phyloP scores from a whole-genome alignment of 768 basidiomycete species.

The Phaffia australis region DNA sequence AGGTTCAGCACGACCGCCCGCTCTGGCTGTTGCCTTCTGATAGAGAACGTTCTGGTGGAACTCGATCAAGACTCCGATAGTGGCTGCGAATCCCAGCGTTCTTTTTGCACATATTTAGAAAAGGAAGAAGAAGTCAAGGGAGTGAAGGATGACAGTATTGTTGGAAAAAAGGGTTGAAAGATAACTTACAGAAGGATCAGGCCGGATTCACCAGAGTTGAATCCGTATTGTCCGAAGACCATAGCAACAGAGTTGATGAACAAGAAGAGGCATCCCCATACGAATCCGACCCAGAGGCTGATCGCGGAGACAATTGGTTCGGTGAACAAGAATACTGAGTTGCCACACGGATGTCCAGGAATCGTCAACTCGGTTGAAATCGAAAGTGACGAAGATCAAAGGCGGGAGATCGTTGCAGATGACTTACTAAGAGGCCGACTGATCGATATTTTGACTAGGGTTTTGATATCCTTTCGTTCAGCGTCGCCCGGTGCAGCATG shows the following conservation, averaged over 20 bases:
- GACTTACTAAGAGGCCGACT: conserved; percentile 33
- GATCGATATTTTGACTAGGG: conserved; percentile 31
- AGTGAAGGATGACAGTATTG: not conserved
- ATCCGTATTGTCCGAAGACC: conserved; percentile 23
- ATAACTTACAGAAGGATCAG: conserved; percentile 5
- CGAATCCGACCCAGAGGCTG: conserved; percentile 35
- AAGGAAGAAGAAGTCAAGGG: not conserved
- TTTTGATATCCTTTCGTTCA: conserved; percentile 29
- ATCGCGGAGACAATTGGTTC: conserved; percentile 36
- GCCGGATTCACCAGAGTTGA: not conserved
- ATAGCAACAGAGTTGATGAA: conserved; percentile 27
- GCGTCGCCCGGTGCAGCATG: conserved; percentile 33
- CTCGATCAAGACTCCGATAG: conserved; percentile 31
- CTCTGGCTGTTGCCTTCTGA: conserved; percentile 26
- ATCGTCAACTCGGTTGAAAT: not conserved
- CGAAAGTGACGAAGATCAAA: not conserved
- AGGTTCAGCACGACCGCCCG: conserved; percentile 31
- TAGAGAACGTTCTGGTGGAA: conserved; percentile 33
- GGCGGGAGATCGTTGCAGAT: not conserved
- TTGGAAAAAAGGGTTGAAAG: not conserved
- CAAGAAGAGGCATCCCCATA: conserved; percentile 35
- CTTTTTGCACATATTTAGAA: conserved; percentile 21
- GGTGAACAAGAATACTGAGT: conserved; percentile 31
- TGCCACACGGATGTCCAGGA: not conserved
- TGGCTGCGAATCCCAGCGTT: conserved; percentile 29